Conservation (phyloP, 352 stramenopile genomes). For the Phytophthora litchii region DNA sequence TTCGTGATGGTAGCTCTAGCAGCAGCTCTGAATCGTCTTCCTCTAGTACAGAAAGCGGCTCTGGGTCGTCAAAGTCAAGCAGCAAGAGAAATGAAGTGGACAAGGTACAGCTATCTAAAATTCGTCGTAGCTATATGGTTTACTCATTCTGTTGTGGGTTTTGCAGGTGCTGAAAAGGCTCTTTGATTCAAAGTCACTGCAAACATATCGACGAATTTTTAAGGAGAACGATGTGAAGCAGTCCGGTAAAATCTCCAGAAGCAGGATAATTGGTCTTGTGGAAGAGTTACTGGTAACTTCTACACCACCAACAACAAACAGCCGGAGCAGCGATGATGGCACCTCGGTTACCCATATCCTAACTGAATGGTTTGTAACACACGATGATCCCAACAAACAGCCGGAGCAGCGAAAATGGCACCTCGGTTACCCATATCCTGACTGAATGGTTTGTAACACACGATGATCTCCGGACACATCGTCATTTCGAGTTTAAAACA, state of each 20-base stretch:
- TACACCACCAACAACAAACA: constrained; percentile 2
- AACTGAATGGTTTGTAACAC: constrained; percentile 55
- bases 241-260: constrained; percentile 42
- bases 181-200: constrained; percentile 44
- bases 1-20: constrained; percentile 22
- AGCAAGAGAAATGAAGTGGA: constrained; percentile 15
- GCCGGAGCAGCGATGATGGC: background rate
- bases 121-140: background rate
- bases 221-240: constrained; percentile 41
- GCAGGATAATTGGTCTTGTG: constrained; percentile 47
- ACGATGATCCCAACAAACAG: constrained; percentile 39
- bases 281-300: constrained; percentile 31
- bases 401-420: background rate
- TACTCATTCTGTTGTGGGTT: background rate
- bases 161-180: constrained; percentile 38
- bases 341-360: constrained; percentile 28
- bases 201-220: constrained; percentile 45
- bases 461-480: constrained; percentile 51
- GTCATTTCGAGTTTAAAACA: constrained; percentile 61
- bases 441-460: constrained; percentile 59
- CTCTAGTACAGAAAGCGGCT: constrained; percentile 21
- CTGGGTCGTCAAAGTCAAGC: constrained; percentile 14
- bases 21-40: constrained; percentile 29
- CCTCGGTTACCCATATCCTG: constrained; percentile 26
- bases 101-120: constrained; percentile 17